These are phyloP conservation scores for Brassica carinata DNA, from an alignment of 345 rosid genomes.

Conservation along the genomic window DNA sequence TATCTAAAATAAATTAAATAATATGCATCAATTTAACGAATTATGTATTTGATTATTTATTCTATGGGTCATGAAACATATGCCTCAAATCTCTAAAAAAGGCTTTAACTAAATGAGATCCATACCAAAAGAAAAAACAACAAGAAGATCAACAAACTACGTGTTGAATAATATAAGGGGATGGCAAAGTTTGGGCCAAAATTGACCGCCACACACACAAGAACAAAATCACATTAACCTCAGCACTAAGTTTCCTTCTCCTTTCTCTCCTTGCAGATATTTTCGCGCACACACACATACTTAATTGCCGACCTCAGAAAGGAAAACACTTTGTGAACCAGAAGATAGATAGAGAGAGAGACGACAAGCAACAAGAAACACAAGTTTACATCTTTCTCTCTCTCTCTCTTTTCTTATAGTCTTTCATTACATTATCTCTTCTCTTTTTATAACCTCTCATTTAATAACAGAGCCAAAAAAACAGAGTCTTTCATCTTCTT, in stretches of 20 bases:
- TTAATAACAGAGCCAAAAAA: neutral
- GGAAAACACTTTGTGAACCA: conserved; percentile 11
- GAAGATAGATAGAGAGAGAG: neutral
- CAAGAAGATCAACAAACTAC: neutral
- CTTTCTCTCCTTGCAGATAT: conserved; percentile 9
- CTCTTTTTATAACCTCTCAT: conserved; percentile 24
- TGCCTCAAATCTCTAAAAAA: neutral
- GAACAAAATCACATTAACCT: neutral
- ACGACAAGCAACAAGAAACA: conserved; percentile 37
- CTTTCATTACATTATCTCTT: conserved; percentile 37
- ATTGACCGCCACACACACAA: conserved; percentile 19
- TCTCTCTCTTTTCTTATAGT: neutral
- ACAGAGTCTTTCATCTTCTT: conserved; percentile 15
- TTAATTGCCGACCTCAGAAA: conserved; percentile 2
- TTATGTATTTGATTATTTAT: no score
- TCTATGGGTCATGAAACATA: no score
- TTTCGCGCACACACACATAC: neutral
- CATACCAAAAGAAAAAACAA: neutral
- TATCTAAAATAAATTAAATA: no score
- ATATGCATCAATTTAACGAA: no score
- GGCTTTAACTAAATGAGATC: neutral
- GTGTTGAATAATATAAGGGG: conserved; percentile 20
- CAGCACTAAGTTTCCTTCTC: neutral
- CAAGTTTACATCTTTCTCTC: conserved; percentile 26
- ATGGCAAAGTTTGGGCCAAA: conserved; percentile 3